Evolutionary conservation across 2,329 filamentous ascomycete genomes (phyloP).

Genomic region (Botryotinia narcissicola): DNA sequence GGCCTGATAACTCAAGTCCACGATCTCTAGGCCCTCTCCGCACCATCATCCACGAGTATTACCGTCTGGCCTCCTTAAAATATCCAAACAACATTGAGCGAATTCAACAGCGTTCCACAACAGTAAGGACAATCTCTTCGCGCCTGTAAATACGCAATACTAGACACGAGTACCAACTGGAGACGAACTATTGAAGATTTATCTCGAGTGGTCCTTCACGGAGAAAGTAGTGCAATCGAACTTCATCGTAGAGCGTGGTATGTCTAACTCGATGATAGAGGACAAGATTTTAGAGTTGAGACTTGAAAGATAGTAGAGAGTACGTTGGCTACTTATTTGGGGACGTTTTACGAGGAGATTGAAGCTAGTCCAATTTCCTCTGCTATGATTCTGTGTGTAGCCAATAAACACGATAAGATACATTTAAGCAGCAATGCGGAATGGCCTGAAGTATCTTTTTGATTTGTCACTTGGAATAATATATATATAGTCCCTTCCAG

Average conservation of each 20-base stretch:
- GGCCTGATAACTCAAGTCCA: not conserved
- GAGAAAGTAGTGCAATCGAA: not conserved
- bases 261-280: not conserved
- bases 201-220: not conserved
- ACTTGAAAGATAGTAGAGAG: conserved; percentile 3
- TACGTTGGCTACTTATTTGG: not conserved
- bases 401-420: not conserved
- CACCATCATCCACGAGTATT: not conserved
- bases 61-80: not conserved
- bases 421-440: not conserved
- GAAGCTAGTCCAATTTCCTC: not conserved
- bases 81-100: not conserved
- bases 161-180: not conserved
- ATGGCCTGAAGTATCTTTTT: not conserved
- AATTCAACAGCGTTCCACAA: not conserved
- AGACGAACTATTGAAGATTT: conserved; percentile 5
- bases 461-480: not conserved
- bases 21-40: not conserved
- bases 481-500: no score
- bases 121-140: not conserved
- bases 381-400: not conserved
- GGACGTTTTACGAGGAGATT: no score
- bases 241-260: conserved; percentile 8
- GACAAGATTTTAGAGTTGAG: not conserved
- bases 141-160: not conserved